Conservation (phyloP, 1,284 basidiomycete species). For the Austroboletus novae-zelandiae region DNA sequence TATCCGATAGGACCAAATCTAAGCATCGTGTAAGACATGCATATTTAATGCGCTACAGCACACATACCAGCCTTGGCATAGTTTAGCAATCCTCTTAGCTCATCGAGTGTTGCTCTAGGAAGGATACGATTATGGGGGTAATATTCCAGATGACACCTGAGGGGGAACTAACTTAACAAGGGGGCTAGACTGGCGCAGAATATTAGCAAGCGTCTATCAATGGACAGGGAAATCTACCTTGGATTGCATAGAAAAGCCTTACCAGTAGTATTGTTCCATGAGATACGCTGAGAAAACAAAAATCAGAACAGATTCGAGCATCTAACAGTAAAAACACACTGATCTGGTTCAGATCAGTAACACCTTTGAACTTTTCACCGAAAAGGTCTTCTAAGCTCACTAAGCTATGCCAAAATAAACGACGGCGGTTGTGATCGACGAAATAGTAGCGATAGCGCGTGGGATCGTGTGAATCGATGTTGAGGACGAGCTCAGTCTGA, state of each 20-base stretch:
- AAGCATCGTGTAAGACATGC: neutral
- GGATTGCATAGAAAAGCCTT: neutral
- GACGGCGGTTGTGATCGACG: neutral
- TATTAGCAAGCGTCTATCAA: neutral
- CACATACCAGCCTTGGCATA: conserved; percentile 17
- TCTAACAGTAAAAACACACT: neutral
- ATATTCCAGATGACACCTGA: neutral
- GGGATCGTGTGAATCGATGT: conserved; percentile 6
- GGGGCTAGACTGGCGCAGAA: neutral
- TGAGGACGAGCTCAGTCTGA: conserved; percentile 17
- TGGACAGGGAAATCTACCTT: neutral
- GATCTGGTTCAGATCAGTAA: neutral
- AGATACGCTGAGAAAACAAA: conserved; percentile 11
- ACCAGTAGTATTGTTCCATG: conserved; percentile 16
- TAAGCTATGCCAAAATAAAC: neutral
- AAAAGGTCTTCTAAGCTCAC: neutral
- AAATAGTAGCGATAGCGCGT: conserved; percentile 3
- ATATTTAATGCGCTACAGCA: neutral
- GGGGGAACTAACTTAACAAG: neutral
- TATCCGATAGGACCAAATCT: conserved; percentile 22
- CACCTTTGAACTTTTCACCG: neutral
- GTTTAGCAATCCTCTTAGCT: conserved; percentile 18
- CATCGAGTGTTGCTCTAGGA: neutral
- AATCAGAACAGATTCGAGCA: conserved; percentile 5
- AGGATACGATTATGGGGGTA: neutral